Evolutionary conservation across 805 yeast species (phyloP), one percentile per base, ranked within the genome.

Genomic region (Candida dendrica): DNA sequence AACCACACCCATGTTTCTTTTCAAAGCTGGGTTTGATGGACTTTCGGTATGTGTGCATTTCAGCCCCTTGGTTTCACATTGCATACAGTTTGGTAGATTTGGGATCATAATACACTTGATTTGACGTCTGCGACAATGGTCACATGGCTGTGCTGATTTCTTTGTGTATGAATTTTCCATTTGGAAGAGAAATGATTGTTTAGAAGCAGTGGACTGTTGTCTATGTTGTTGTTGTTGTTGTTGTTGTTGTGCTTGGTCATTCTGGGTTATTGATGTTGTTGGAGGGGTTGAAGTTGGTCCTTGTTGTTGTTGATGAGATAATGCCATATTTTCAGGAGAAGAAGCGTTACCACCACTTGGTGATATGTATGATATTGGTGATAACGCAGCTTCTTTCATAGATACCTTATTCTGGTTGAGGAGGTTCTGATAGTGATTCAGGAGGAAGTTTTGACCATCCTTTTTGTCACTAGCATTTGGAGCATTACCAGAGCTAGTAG

Each of bases 71-170:
- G 80, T 66, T 54, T 83, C 93, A 65, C 95, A 89, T 55, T 81
- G 82, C 34, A 77, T 78, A 63, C 95, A 89, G 50, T 74, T 76
- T 41, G 72, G 66, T 38, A 80, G 62, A 44, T 77, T 79, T 2
- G 86, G 82, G 2, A 75, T 68, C 50, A 80, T 68, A 20, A 85
- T 81, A 66, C 97, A 90, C 49, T 84, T 78, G 18, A 84, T 82
- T 56, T 85, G 86, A 38, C 90, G 70, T 44, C 89, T 67, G 34
- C 95, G 70, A 60, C 97, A 90, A 50, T 81, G 87, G 55, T 86
- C 95, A 57, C 96, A 89, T 1, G 95, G 91, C 7, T 50, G 46
- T 10, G 38, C 20, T 22, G 40, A 31, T 20, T 32, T 36, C 18
- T 32, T 36, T 38, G 29, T 39, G 24, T 31, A 42, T 37, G 36